Conservation (phyloP, 2,329 filamentous ascomycete species). For the Neurospora crassa region DNA sequence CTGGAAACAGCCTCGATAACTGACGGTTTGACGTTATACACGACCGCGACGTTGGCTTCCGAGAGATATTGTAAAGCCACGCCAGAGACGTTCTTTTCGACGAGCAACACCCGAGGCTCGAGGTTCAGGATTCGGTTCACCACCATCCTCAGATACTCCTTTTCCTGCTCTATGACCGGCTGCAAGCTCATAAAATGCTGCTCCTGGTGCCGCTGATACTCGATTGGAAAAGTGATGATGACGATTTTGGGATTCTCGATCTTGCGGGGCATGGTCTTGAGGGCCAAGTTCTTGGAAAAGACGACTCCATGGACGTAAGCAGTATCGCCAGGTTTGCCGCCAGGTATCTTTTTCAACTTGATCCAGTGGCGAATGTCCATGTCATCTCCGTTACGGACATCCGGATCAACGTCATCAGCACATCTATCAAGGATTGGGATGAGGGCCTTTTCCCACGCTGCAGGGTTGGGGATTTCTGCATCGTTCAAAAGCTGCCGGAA, state of each 20-base stretch:
- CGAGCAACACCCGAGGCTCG: constrained; percentile 76
- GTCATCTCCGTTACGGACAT: constrained; percentile 81
- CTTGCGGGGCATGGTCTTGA: constrained; percentile 90
- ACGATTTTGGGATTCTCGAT: constrained; percentile 77
- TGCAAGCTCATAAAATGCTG: constrained; percentile 97
- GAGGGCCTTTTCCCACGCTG: constrained; percentile 81
- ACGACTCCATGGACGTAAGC: constrained; percentile 95
- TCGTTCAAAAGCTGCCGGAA: constrained; percentile 77
- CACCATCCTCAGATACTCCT: constrained; percentile 83
- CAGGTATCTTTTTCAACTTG: constrained; percentile 92
- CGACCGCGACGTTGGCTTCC: constrained; percentile 83
- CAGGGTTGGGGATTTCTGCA: constrained; percentile 58
- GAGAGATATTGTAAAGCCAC: constrained; percentile 81
- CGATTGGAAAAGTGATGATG: constrained; percentile 88
- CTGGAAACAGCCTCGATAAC: constrained; percentile 92
- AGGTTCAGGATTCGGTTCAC: constrained; percentile 85
- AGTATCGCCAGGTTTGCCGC: constrained; percentile 81
- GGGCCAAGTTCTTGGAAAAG: constrained; percentile 91
- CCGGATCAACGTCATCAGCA: constrained; percentile 88
- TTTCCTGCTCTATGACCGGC: constrained; percentile 92
- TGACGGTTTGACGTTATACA: constrained; percentile 92
- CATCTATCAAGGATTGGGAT: constrained; percentile 84
- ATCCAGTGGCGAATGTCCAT: constrained; percentile 98
- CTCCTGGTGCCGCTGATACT: constrained; percentile 82
- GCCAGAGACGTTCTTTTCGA: constrained; percentile 86